Evolutionary conservation across 2,329 filamentous ascomycete species (phyloP).

Genomic region (Clathrospora elynae): DNA sequence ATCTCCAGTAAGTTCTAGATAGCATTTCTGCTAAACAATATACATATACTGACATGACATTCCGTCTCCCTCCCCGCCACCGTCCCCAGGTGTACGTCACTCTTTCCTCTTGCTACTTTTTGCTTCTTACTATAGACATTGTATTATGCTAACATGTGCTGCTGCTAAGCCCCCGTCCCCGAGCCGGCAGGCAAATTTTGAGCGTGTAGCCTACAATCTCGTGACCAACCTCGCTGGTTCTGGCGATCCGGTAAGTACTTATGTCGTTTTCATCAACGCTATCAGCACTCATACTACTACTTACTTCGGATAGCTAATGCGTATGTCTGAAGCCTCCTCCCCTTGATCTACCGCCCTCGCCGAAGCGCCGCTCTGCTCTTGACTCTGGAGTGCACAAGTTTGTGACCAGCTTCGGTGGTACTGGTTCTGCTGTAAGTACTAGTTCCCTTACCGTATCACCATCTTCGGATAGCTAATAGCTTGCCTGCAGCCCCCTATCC

Average conservation of each 20-base stretch:
- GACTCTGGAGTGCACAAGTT: too few relatives aligned
- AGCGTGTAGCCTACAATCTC: background rate
- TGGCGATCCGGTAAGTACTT: too few relatives aligned
- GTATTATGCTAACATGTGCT: background rate
- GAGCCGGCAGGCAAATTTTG: background rate
- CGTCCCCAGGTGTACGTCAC: background rate
- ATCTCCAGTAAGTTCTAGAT: background rate
- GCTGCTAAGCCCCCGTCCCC: background rate
- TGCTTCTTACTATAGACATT: too few relatives aligned
- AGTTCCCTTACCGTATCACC: background rate
- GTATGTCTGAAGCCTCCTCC: too few relatives aligned
- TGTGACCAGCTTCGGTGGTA: too few relatives aligned
- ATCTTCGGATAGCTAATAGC: background rate
- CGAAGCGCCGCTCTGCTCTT: background rate
- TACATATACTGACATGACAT: too few relatives aligned
- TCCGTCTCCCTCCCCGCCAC: background rate
- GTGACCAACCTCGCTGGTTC: background rate
- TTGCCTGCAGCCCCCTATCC: too few relatives aligned
- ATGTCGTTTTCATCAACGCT: too few relatives aligned
- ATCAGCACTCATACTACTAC: too few relatives aligned
- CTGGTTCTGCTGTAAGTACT: background rate
- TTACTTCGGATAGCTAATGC: too few relatives aligned
- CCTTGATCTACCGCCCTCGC: background rate
- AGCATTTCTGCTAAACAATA: too few relatives aligned
- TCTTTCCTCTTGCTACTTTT: too few relatives aligned